A percentile compares a stretch with the other conserved stretches of the same genome.
These are phyloP conservation scores for Apocynum venetum DNA, from an alignment of 257 asterid genomes.

Conservation along the genomic window DNA sequence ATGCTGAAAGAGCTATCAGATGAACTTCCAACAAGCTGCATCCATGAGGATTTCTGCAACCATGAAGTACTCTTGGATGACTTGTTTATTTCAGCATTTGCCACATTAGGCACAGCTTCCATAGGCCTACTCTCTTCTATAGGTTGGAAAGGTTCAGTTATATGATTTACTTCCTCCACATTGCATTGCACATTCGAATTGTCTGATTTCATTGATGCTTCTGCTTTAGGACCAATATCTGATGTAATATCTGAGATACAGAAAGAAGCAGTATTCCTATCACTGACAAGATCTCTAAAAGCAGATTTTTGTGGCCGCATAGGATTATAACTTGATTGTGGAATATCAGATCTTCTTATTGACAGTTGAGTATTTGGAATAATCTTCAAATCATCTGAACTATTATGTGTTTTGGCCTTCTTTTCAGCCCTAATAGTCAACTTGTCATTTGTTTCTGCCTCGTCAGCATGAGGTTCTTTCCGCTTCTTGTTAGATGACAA, in stretches of 20 bases:
- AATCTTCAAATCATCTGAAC: constrained; percentile 10
- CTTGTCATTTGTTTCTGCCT: constrained; percentile 14
- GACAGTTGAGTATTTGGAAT: constrained; percentile 17
- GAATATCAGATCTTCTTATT: constrained; percentile 22
- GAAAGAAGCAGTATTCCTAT: constrained; percentile 36
- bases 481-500: constrained; percentile 40
- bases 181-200: constrained; percentile 12
- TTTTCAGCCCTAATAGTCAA: constrained; percentile 20
- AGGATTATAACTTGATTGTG: constrained; percentile 20
- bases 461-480: constrained; percentile 35
- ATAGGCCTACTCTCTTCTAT: constrained; percentile 22
- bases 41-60: constrained; percentile 66
- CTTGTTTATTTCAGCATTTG: constrained; percentile 26
- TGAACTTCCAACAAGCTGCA: constrained; percentile 51
- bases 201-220: constrained; percentile 24
- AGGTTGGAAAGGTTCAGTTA: constrained; percentile 11
- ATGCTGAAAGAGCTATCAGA: constrained; percentile 54
- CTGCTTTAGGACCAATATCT: constrained; percentile 27
- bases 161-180: constrained; percentile 18
- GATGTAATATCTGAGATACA: constrained; percentile 39
- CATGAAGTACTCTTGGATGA: constrained; percentile 48
- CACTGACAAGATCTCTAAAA: constrained; percentile 41
- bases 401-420: constrained; percentile 8
- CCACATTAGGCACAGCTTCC: constrained; percentile 26
- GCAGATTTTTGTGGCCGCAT: constrained; percentile 32